These are phyloP conservation scores for Microbotryum scabiosae DNA, from an alignment of 1,284 basidiomycete species.

Conservation along the genomic window DNA sequence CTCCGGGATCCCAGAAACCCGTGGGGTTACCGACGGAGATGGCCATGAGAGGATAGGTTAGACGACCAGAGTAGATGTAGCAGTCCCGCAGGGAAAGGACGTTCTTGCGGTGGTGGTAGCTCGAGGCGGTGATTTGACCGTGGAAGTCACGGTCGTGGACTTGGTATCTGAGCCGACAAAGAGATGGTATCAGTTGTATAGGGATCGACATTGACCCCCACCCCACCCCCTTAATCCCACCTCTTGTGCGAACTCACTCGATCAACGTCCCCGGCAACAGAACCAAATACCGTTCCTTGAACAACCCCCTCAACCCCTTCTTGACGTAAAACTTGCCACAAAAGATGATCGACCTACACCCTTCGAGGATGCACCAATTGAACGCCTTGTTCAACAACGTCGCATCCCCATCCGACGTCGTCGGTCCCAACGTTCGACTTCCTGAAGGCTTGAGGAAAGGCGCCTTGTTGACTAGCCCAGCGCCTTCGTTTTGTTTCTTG, in stretches of 20 bases:
- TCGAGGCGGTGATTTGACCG: constrained; percentile 18
- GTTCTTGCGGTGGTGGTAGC: constrained; percentile 26
- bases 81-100: constrained; percentile 23
- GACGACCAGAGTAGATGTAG: constrained; percentile 30
- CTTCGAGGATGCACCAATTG: constrained; percentile 30
- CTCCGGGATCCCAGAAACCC: constrained; percentile 19
- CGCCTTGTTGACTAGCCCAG: no score
- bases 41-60: constrained; percentile 16
- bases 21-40: background rate
- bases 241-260: constrained; percentile 11
- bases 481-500: no score
- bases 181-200: no score
- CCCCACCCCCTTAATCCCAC: no score
- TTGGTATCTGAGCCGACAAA: constrained; percentile 12
- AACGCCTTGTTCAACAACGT: constrained; percentile 15
- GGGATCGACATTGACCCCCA: no score
- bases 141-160: constrained; percentile 14
- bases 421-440: no score
- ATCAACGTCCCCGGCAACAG: constrained; percentile 27
- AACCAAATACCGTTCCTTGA: constrained; percentile 23
- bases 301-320: constrained; percentile 24
- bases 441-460: no score
- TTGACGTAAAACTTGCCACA: constrained; percentile 28
- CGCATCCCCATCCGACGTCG: no score
- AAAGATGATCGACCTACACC: constrained; percentile 21